A percentile compares a stretch with the other conserved stretches of the same genome.
These are phyloP conservation scores for Fusarium gaditjirri DNA, from an alignment of 2,329 filamentous ascomycete species.

Conservation along the genomic window DNA sequence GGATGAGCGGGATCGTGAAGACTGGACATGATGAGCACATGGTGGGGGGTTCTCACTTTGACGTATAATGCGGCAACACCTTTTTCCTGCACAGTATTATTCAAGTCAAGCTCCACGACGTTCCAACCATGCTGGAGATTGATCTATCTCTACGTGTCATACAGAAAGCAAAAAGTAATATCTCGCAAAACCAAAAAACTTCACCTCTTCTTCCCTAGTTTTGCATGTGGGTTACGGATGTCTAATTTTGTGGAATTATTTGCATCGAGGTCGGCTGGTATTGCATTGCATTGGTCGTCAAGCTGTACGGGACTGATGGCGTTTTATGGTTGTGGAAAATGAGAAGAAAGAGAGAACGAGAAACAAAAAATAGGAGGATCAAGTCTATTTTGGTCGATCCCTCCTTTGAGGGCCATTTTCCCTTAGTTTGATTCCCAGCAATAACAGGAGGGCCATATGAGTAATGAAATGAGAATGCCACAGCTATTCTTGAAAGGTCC, in stretches of 20 bases:
- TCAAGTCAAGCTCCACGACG: constrained; percentile 37
- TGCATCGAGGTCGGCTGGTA: constrained; percentile 44
- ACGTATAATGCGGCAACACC: constrained; percentile 60
- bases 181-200: constrained; percentile 35
- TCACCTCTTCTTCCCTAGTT: constrained; percentile 14
- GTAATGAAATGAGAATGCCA: constrained; percentile 40
- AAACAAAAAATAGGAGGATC: constrained; percentile 14
- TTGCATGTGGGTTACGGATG: constrained; percentile 42
- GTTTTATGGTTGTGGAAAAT: constrained; percentile 44
- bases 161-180: constrained; percentile 46
- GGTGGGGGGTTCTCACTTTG: constrained; percentile 71
- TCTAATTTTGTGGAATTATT: constrained; percentile 51
- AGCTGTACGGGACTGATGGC: constrained; percentile 44
- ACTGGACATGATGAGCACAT: constrained; percentile 71
- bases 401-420: constrained; percentile 16
- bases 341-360: constrained; percentile 10
- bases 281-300: constrained; percentile 46
- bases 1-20: constrained; percentile 73
- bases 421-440: constrained; percentile 29
- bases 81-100: constrained; percentile 30
- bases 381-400: constrained; percentile 5
- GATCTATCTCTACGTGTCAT: constrained; percentile 38
- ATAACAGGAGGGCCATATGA: constrained; percentile 33
- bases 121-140: constrained; percentile 42
- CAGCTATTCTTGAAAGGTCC: background rate